Percentiles rank a stretch among this genome's conserved stretches.
Conservation (phyloP, 345 rosid species). For the Sonneratia alba region DNA sequence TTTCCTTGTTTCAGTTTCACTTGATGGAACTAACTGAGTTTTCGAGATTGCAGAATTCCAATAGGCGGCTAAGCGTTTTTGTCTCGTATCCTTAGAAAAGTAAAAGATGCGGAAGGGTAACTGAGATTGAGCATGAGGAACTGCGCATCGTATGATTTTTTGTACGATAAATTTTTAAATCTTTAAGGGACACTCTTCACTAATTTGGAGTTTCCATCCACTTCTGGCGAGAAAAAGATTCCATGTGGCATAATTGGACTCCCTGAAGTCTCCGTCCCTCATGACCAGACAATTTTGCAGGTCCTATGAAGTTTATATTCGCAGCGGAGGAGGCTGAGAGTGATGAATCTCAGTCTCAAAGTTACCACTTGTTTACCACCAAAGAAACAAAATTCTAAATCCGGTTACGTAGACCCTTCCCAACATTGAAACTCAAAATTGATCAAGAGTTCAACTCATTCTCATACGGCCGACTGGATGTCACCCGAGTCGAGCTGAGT, state of each 20-base stretch:
- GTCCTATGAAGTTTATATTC: no score
- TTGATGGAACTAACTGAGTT: conserved; percentile 69
- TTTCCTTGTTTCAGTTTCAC: conserved; percentile 59
- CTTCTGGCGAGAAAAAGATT: no score
- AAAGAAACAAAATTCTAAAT: background rate
- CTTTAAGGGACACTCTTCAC: no score
- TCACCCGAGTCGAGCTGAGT: conserved; percentile 71
- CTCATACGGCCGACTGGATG: conserved; percentile 46
- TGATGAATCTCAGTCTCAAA: background rate
- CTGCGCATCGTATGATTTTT: no score
- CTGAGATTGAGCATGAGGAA: no score
- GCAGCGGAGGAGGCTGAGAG: background rate
- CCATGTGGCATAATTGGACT: no score
- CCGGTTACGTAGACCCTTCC: background rate
- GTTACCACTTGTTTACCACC: background rate
- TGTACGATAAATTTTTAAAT: no score
- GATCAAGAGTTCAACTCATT: background rate
- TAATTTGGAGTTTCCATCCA: background rate
- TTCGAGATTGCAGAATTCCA: conserved; percentile 55
- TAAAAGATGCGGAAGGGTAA: no score
- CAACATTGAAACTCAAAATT: background rate
- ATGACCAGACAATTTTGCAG: background rate
- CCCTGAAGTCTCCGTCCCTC: background rate
- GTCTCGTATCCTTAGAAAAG: no score
- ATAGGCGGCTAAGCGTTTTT: background rate